Base-by-base conservation (phyloP, 2,329 filamentous ascomycete species). In the Epichloe hybrida region DNA sequence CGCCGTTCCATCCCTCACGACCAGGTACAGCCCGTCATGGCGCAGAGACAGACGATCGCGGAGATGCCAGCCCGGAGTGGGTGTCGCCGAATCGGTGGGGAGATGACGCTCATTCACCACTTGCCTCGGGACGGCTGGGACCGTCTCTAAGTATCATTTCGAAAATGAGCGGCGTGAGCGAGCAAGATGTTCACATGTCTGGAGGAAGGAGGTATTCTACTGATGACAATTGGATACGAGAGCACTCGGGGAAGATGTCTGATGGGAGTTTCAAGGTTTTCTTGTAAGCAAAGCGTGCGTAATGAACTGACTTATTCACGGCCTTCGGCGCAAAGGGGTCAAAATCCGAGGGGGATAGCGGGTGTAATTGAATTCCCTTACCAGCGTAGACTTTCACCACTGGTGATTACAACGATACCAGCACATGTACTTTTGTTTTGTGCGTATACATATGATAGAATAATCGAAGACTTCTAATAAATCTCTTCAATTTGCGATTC, bases 1-100 rank as follows among this genome's bases (percentile, higher is more conserved):
- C 63, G 7, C 66, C 67, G 0, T 67, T 69, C 48, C 68, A 64
- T 68, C 75, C 54, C 62, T 64, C 42, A 59, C 69, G 43, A 59
- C 60, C 58, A 20, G 55, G 55, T 39, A 57, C 59, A 9, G 56
- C 58, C 2, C 48, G 50, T 36, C 52, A 56, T 52, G 56, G 58
- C 51, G 48, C 46, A 31, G 31, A 53, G 37, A 51, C 11, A 53
- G 37, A 51, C 11, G 55, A 48, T 40, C 51, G 17, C 3, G 31
- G 27, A 37, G 27, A 35, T 21, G 43, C 20, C 49, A 53, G 52
- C 41, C 31, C 46, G 12, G 56, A 55, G 50, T 44, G 54, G 36
- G 42, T 51, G 38, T 50, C 55, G 6, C 51, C 51, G 2, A 50
- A 44, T 39, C 53, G 51, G 36, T 53, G 53, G 55, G 23, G 44